phyloP scores from a whole-genome alignment of 768 basidiomycete species.

The Hydnomerulius pinastri region DNA sequence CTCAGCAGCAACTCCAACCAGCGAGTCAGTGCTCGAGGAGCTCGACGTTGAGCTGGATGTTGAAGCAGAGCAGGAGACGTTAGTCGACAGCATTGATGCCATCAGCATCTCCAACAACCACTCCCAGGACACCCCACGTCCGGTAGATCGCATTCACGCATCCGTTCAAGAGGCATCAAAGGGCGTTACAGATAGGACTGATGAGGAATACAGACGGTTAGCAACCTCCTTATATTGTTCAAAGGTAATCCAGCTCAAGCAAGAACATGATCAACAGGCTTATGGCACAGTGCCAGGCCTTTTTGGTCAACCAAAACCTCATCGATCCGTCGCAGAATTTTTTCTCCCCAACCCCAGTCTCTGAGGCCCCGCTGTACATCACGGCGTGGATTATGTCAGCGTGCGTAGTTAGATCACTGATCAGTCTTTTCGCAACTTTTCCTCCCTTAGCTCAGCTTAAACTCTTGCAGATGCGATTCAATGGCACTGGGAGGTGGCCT shows the following conservation, averaged over 20 bases:
- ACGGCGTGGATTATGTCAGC: constrained; percentile 28
- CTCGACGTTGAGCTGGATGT: not conserved
- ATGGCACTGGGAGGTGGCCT: constrained; percentile 24
- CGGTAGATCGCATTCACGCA: not conserved
- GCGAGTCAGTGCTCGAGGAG: not conserved
- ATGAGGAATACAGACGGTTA: constrained; percentile 31
- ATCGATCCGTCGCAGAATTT: constrained; percentile 15
- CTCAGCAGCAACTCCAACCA: not conserved
- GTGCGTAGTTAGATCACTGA: constrained; percentile 2
- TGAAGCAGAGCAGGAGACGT: not conserved
- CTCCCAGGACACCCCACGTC: not conserved
- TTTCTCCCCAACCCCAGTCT: constrained; percentile 18
- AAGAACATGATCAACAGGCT: constrained; percentile 14
- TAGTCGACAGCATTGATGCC: not conserved
- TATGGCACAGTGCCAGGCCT: constrained; percentile 18
- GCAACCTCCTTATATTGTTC: not conserved
- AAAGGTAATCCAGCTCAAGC: not conserved
- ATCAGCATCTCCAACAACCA: constrained; percentile 9
- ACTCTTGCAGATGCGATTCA: constrained; percentile 28
- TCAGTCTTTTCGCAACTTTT: not conserved
- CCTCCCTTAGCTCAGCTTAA: not conserved
- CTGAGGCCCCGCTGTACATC: constrained; percentile 21
- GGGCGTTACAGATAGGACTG: constrained; percentile 31
- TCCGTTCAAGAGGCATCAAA: constrained; percentile 27
- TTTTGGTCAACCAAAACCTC: constrained; percentile 13